Conservation (phyloP, 441 rosid species). For the Populus tomentosa region DNA sequence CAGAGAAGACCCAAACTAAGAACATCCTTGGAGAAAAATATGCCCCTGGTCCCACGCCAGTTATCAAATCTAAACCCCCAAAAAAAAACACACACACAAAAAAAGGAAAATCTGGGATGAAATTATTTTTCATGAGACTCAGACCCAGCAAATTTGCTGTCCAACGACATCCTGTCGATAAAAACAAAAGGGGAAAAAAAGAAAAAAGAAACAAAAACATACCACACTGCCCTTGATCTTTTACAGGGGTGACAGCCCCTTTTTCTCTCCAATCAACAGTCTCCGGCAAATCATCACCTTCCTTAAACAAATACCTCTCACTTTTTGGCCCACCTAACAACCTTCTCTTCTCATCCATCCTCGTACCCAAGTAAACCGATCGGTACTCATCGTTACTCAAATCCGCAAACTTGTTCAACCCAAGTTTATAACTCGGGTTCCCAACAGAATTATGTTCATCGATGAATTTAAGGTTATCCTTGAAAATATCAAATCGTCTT, state of each 20-base stretch:
- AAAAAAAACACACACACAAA: not conserved
- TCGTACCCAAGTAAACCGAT: conserved; percentile 46
- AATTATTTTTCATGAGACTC: too few relatives aligned
- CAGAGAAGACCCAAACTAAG: not conserved
- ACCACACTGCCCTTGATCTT: conserved; percentile 93
- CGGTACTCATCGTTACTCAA: conserved; percentile 85
- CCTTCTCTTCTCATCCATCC: conserved; percentile 24
- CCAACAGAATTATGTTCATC: conserved; percentile 60
- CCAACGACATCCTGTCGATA: too few relatives aligned
- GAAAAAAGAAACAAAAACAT: conserved; percentile 1
- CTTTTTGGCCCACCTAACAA: conserved; percentile 26
- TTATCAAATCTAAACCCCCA: not conserved
- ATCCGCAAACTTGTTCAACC: conserved; percentile 83
- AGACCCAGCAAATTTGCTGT: too few relatives aligned
- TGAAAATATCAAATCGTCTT: conserved; percentile 66
- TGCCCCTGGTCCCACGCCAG: not conserved
- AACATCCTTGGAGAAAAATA: not conserved
- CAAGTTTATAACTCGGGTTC: conserved; percentile 48
- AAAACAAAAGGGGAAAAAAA: too few relatives aligned
- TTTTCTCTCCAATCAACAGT: conserved; percentile 73
- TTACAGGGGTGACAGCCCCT: conserved; percentile 72
- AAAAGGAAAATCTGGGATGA: not conserved
- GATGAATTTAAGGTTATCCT: conserved; percentile 68
- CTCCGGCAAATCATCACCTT: conserved; percentile 63
- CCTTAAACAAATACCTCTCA: conserved; percentile 43